Base-by-base conservation (phyloP, 257 asterid genomes). In the Nicotiana benthamiana region DNA sequence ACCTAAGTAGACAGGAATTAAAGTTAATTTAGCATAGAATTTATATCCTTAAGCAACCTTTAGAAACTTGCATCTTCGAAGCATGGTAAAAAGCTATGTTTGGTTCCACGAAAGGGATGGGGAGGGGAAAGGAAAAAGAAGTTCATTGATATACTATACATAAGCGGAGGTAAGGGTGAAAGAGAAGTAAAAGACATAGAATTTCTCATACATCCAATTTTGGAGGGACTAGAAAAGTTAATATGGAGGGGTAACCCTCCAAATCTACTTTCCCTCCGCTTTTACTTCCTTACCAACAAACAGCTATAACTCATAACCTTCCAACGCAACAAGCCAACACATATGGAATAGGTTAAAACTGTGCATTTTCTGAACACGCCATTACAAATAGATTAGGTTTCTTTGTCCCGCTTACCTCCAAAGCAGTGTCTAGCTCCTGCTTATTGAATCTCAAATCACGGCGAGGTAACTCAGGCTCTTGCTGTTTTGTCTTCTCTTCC, bases 391-490 rank as follows among this genome's bases (percentile, higher is more conserved):
- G 62, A 36, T 8, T 40, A 40, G 48, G 48, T 40, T 74, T 48
- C 15, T 24, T 74, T 48, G 43, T n/a, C 24, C 17, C 27, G 51
- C 9, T 78, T 86, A 96, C 99, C 97, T 96, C 99, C 89, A 96
- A 81, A 57, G 94, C 89, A 80, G 88, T 82, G 87, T 86, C 90
- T 70, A 96, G 77, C 82, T 96, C 97, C 86, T 96, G 97, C 84
- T 92, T 93, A 66, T 87, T 87, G 75, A 76, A 79, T 83, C 82
- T 89, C 40, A 91, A 84, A 80, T 89, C 91, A 82, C 79, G 87
- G 61, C 68, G 84, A 81, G 79, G 80, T 63, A 84, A 64, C 34
- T 84, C 89, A 9, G 85, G 79, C 78, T 91, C 95, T 84, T 89
- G 91, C 90, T 87, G 89, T 83, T 88, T 91, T 51, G 80, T 75